Conservation (phyloP, 2,329 filamentous ascomycete species). For the Penicillium sp. region DNA sequence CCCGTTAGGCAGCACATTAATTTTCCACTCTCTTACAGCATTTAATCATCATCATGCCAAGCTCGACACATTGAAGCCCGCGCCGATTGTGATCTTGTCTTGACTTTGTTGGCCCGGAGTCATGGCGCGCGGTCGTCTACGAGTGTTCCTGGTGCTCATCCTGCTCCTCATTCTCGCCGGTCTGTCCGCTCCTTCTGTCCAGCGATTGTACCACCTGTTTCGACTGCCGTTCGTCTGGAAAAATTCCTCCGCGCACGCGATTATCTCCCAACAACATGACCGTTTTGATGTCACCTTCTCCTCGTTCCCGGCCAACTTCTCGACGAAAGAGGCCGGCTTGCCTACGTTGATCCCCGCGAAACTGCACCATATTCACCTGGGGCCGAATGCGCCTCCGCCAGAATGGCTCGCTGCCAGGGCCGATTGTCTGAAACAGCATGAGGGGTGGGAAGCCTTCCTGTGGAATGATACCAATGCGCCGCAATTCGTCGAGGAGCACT, state of each 20-base stretch:
- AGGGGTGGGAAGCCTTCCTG: neutral
- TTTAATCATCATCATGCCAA: neutral
- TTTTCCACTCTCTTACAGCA: neutral
- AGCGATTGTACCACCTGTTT: neutral
- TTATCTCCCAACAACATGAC: neutral
- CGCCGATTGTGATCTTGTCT: neutral
- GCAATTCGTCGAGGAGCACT: neutral
- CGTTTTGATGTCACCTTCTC: neutral
- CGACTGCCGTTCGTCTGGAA: neutral
- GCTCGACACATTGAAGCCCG: neutral
- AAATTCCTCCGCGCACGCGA: neutral
- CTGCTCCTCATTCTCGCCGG: neutral
- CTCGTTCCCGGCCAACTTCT: neutral
- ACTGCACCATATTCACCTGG: conserved; percentile 1
- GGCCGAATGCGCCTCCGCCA: neutral
- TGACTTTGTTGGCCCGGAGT: neutral
- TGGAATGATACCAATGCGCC: conserved; percentile 2
- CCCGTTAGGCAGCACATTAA: neutral
- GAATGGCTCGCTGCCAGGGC: neutral
- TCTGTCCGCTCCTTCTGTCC: neutral
- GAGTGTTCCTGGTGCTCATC: neutral
- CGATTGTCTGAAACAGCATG: neutral
- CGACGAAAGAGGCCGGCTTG: neutral
- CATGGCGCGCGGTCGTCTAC: conserved; percentile 1
- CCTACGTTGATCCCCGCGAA: neutral